Conservation (phyloP, 2,329 filamentous ascomycete species). For the Trichoderma pleuroti region DNA sequence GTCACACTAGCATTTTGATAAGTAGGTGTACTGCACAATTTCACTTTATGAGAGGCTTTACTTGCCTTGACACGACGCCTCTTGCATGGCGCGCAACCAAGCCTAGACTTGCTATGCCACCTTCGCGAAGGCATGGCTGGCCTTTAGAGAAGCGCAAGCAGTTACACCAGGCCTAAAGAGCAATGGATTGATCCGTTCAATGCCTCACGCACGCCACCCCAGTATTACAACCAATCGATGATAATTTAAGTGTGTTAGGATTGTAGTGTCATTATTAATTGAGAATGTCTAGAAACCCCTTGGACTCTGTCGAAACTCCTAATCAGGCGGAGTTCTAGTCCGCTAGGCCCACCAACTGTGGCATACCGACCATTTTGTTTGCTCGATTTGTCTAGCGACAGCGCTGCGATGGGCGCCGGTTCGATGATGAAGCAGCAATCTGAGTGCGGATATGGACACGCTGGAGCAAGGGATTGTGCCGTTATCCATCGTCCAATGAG, state of each 20-base stretch:
- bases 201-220: background rate
- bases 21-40: background rate
- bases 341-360: background rate
- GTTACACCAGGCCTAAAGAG: background rate
- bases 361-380: no score
- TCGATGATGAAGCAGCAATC: no score
- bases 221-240: background rate
- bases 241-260: background rate
- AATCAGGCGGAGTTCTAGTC: background rate
- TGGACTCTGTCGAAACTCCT: background rate
- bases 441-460: no score
- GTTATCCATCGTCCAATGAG: no score
- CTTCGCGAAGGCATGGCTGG: background rate
- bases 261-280: background rate
- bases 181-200: background rate
- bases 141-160: background rate
- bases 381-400: no score
- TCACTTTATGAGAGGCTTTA: background rate
- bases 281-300: background rate
- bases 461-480: no score
- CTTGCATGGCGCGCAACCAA: background rate
- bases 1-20: background rate
- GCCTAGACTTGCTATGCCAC: background rate
- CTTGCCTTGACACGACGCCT: background rate
- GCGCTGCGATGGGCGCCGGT: no score